phyloP scores from a whole-genome alignment of 2,329 filamentous ascomycete genomes.

The Phaeosphaeriaceae sp. region DNA sequence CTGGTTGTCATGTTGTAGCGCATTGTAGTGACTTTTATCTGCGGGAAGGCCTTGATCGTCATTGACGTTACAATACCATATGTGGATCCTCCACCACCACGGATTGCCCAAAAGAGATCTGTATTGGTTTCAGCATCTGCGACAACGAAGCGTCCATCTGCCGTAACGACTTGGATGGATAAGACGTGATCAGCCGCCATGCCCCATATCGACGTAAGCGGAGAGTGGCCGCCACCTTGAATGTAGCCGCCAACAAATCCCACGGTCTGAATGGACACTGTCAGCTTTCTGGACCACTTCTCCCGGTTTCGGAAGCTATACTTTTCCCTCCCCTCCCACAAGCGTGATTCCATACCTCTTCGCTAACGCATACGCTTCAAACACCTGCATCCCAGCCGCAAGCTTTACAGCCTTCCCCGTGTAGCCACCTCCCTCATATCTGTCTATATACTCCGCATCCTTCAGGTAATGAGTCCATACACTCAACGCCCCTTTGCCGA shows the following conservation, averaged over 20 bases:
- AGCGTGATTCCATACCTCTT: not conserved
- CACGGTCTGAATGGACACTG: constrained; percentile 45
- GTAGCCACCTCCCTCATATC: constrained; percentile 5
- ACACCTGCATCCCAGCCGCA: not conserved
- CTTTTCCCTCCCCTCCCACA: not conserved
- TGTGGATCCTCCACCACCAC: not conserved
- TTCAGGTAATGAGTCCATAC: constrained; percentile 29
- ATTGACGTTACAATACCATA: not conserved
- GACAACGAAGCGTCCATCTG: constrained; percentile 11
- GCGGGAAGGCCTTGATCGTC: not conserved
- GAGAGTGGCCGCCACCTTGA: constrained; percentile 60
- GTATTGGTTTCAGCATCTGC: not conserved
- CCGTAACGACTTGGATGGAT: constrained; percentile 26
- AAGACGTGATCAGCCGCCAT: constrained; percentile 34
- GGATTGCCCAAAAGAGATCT: not conserved
- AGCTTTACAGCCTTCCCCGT: constrained; percentile 2
- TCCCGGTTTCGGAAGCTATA: not conserved
- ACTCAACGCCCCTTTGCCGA: constrained; percentile 15
- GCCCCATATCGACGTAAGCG: constrained; percentile 54
- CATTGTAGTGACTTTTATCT: not conserved
- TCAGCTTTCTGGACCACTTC: not conserved
- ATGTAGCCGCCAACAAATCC: constrained; percentile 52
- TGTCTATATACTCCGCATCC: constrained; percentile 14
- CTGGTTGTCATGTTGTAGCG: not conserved
- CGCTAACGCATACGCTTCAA: not conserved